Evolutionary conservation across 306 rosid species (phyloP), one percentile per base, ranked within the genome.

Genomic region (Quercus bicolor): DNA sequence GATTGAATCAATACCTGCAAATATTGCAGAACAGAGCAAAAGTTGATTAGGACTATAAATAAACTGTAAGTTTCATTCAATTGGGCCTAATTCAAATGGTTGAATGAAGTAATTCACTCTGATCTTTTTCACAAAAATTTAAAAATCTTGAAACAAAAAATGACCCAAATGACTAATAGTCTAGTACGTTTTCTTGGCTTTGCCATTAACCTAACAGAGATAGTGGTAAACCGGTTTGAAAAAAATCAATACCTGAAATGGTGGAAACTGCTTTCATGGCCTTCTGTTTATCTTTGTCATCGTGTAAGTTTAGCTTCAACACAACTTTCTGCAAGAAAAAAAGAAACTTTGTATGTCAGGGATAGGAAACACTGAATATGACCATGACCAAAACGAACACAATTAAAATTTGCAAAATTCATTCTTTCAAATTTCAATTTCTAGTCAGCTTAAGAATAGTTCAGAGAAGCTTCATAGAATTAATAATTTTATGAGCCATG

Each of bases 1-100:
- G 53, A 94, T 87, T 4, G 97, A 91, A 55, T 94, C 95, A 74
- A 92, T 78, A 77, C 98, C 98, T 92, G 60, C 87, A 86, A 31
- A 56, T 56, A 19, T 79, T 28, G 60, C 16, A 18, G 3, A 19
- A 40, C 60, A 68, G 45, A 34, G 76, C 26, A 56, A 11, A 28
- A 69, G 54, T 43, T 34, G 10, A 19, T 45, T 31, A 19, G 12
- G 66, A 18, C 21, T 64, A 15, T n/a, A 64, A 26, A 62, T 3
- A 40, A 40, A 40, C 45, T 7, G 0, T 40, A 40, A 12, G 4
- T 45, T 48, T 13, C 65, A 59, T 23, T 23, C 65, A 59, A 11
- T 59, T 59, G 5, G 19, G 19, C 5, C 23, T 16, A 33, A 66
- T 24, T 62, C 68, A 26, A 28, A 62, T 62, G 37, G n/a, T 13